A percentile compares a stretch with the other conserved stretches of the same genome.
Evolutionary conservation across 2,329 filamentous ascomycete species (phyloP).

Genomic region (Trichoderma aggressivum): DNA sequence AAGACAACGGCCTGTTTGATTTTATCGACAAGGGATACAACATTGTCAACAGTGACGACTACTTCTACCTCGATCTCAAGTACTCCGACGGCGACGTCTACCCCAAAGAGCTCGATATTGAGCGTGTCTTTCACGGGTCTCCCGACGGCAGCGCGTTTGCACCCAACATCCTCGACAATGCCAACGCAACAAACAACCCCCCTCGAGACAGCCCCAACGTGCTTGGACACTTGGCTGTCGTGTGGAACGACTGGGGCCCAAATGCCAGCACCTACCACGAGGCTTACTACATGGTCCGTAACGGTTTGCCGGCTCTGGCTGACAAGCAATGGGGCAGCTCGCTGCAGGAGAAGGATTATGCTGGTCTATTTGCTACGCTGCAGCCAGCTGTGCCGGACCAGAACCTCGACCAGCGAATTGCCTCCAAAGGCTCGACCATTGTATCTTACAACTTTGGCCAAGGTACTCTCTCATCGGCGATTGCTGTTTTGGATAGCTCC

Average conservation of each 20-base stretch:
- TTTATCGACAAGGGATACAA: constrained; percentile 25
- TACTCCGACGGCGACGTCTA: constrained; percentile 26
- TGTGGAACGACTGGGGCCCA: constrained; percentile 26
- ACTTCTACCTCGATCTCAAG: constrained; percentile 24
- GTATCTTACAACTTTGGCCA: constrained; percentile 25
- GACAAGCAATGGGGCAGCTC: constrained; percentile 28
- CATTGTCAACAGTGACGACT: constrained; percentile 25
- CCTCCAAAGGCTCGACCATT: constrained; percentile 20
- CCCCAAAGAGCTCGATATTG: constrained; percentile 20
- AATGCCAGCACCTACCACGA: constrained; percentile 26
- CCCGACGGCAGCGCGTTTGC: constrained; percentile 23
- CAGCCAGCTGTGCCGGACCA: constrained; percentile 24
- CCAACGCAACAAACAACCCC: constrained; percentile 24
- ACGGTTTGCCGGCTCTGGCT: constrained; percentile 24
- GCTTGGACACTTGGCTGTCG: constrained; percentile 24
- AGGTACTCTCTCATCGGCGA: constrained; percentile 25
- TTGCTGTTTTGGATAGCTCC: constrained; percentile 21
- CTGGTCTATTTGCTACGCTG: constrained; percentile 20
- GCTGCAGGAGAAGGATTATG: constrained; percentile 18
- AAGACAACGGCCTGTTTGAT: constrained; percentile 23
- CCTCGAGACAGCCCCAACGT: constrained; percentile 20
- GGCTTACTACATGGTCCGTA: constrained; percentile 24
- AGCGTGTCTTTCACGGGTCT: constrained; percentile 21
- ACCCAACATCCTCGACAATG: constrained; percentile 24
- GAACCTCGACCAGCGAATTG: constrained; percentile 24